Conservation (phyloP, 345 rosid species). For the Brassica juncea region DNA sequence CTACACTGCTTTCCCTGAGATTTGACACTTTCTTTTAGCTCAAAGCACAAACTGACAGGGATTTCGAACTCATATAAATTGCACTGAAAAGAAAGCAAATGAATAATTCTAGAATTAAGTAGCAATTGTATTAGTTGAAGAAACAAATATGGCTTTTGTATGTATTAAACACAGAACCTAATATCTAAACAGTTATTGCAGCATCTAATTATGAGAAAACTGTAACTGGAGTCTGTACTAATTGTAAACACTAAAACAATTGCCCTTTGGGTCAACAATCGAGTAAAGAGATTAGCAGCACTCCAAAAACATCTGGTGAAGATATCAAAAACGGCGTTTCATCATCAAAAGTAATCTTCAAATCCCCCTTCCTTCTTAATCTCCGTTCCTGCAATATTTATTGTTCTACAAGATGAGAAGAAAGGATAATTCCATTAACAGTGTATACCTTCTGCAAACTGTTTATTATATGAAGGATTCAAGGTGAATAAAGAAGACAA, state of each 20-base stretch:
- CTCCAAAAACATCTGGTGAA: slow-evolving; percentile 21
- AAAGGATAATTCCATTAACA: slow-evolving; percentile 20
- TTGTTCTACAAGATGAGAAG: slow-evolving; percentile 40
- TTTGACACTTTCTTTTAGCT: too few relatives aligned
- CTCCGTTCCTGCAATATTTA: slow-evolving; percentile 60
- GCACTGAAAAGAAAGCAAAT: slow-evolving; percentile 1
- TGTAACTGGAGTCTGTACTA: slow-evolving; percentile 8
- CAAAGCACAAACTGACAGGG: neutral
- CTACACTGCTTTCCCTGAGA: too few relatives aligned
- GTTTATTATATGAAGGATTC: neutral
- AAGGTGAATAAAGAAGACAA: slow-evolving; percentile 13
- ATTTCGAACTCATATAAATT: neutral
- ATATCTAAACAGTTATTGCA: neutral
- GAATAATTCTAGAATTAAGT: neutral
- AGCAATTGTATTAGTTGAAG: slow-evolving; percentile 17
- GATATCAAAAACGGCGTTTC: slow-evolving; percentile 15
- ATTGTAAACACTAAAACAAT: slow-evolving; percentile 22
- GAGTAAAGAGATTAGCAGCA: slow-evolving; percentile 4
- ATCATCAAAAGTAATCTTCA: slow-evolving; percentile 76
- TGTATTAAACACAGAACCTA: slow-evolving; percentile 10
- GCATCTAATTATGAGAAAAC: neutral
- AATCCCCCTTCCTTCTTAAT: slow-evolving; percentile 70
- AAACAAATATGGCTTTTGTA: slow-evolving; percentile 29
- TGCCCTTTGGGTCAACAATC: slow-evolving; percentile 34
- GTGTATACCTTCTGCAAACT: slow-evolving; percentile 30